Conservation (phyloP, 2,329 filamentous ascomycete species). For the Elsinoe perseae region DNA sequence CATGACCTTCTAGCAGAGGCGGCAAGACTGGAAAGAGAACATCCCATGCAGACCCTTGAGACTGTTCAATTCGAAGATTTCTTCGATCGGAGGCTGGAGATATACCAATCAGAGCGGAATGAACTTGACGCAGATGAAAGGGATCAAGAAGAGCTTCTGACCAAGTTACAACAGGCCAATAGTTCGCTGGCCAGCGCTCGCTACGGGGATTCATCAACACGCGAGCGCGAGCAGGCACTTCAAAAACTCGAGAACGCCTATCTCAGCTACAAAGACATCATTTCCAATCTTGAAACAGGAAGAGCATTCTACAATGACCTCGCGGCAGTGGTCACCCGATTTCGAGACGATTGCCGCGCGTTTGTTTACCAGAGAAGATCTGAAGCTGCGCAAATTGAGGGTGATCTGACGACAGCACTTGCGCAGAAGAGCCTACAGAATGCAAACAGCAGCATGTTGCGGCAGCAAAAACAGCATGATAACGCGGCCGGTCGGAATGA, state of each 20-base stretch:
- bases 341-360: constrained; percentile 68
- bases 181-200: constrained; percentile 67
- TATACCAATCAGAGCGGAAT: constrained; percentile 71
- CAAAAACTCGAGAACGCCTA: constrained; percentile 87
- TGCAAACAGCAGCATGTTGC: constrained; percentile 34
- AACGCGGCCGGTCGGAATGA: constrained; percentile 16
- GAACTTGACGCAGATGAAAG: constrained; percentile 63
- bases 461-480: constrained; percentile 39
- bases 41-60: constrained; percentile 74
- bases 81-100: constrained; percentile 72
- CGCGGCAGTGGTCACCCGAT: constrained; percentile 74
- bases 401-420: constrained; percentile 55
- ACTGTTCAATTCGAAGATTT: constrained; percentile 87
- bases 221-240: constrained; percentile 75
- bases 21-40: constrained; percentile 74
- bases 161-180: constrained; percentile 66
- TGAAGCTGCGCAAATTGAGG: constrained; percentile 72
- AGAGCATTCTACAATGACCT: constrained; percentile 97
- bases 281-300: constrained; percentile 82
- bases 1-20: constrained; percentile 75
- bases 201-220: constrained; percentile 56
- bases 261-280: constrained; percentile 92
- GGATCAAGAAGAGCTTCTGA: constrained; percentile 66
- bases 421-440: constrained; percentile 47
- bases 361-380: constrained; percentile 75